Evolutionary conservation across 495 filamentous ascomycete species (phyloP), one percentile per base, ranked within the genome.

Genomic region (Penicillium bovifimosum): DNA sequence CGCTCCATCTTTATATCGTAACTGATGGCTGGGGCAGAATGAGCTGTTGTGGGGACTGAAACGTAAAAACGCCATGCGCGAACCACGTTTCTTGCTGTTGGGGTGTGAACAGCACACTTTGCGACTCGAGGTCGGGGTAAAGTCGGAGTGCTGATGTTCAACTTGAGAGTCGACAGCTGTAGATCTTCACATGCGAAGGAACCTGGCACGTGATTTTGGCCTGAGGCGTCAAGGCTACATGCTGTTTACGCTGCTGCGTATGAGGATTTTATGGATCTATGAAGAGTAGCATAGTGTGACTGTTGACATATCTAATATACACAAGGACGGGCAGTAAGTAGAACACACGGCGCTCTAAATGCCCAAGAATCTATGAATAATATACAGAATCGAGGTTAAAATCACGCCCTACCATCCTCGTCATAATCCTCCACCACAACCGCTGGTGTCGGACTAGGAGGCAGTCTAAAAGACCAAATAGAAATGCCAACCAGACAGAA

Each of bases 1-100:
- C 96, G 96, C 80, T 98, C 93, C 93, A 98, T 98, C 34, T 34
- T 4, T 38, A 29, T 28, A 7, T 47, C 9, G 27, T 47, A 20
- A 20, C 29, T 31, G 9, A 16, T n/a, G 9, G 9, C 4, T 43
- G 9, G 9, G 9, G 13, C 32, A 28, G 13, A 35, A 47, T 26
- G 45, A 35, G 32, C 28, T 34, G 29, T 48, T 2, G 5, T 33
- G 24, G 7, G 18, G 39, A 29, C 38, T 35, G 29, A 42, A 34
- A 42, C 31, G n/a, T 20, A 17, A 28, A 34, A 6, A 28, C 29
- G 1, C 24, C 46, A 28, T 48, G 29, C 48, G 13, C 27, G 24
- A 0, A 27, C 6, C 28, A 11, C 17, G n/a, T 10, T 38, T 2
- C n/a, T 39, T 36, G 5, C 7, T 20, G 9, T 9, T 1, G 11